Percentiles rank a stretch among this genome's conserved stretches.
Conservation (phyloP, 2,329 filamentous ascomycete species). For the Akanthomyces muscarius region DNA sequence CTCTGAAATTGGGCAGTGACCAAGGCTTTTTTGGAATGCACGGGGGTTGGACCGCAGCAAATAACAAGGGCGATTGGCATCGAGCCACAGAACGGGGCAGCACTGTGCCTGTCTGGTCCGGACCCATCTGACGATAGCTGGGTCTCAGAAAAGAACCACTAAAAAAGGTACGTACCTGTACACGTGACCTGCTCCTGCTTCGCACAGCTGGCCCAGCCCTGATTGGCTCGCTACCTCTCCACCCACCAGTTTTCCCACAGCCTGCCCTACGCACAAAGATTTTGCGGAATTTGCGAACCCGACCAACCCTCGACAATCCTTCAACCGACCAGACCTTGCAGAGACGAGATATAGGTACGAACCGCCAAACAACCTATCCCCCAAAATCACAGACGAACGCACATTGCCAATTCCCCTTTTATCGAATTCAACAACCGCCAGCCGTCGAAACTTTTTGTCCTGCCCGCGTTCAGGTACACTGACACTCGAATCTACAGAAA, state of each 20-base stretch:
- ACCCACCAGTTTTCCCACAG: slow-evolving; percentile 30
- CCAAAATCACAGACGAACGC: slow-evolving; percentile 12
- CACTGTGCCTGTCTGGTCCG: neutral
- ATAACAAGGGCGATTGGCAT: slow-evolving; percentile 15
- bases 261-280: slow-evolving; percentile 42
- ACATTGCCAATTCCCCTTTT: neutral
- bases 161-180: slow-evolving; percentile 8
- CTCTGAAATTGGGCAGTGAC: slow-evolving; percentile 8
- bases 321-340: slow-evolving; percentile 35
- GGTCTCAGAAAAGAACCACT: neutral
- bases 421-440: neutral
- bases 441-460: neutral
- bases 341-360: slow-evolving; percentile 43
- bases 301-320: slow-evolving; percentile 30
- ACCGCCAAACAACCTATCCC: slow-evolving; percentile 21
- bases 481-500: slow-evolving; percentile 28
- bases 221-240: slow-evolving; percentile 36
- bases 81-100: neutral
- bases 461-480: slow-evolving; percentile 9
- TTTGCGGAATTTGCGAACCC: slow-evolving; percentile 37
- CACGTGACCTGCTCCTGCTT: slow-evolving; percentile 27
- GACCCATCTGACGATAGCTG: slow-evolving; percentile 11
- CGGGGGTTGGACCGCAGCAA: neutral
- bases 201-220: slow-evolving; percentile 11
- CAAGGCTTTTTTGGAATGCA: slow-evolving; percentile 11